Percentiles rank a stretch among this genome's conserved stretches.
phyloP scores from a whole-genome alignment of 768 basidiomycete species.

The Termitomyces sp. region DNA sequence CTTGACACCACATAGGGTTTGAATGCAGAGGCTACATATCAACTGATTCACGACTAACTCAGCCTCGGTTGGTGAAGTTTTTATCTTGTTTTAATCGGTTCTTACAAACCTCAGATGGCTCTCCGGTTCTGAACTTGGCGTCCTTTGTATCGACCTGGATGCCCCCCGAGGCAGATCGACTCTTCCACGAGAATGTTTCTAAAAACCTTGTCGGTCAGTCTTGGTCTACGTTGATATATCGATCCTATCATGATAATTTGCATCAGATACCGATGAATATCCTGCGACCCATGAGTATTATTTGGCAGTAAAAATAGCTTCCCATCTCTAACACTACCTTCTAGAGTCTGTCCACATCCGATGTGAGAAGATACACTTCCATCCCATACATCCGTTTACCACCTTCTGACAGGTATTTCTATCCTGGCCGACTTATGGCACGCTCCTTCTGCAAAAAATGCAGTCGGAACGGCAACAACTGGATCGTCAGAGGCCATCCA shows the following conservation, averaged over 20 bases:
- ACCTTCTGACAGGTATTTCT: slow-evolving; percentile 32
- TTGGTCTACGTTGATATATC: neutral
- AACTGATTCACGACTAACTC: slow-evolving; percentile 60
- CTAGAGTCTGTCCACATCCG: slow-evolving; percentile 52
- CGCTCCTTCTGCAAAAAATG: slow-evolving; percentile 57
- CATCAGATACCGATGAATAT: slow-evolving; percentile 55
- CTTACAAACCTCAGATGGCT: slow-evolving; percentile 41
- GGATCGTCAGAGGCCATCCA: slow-evolving; percentile 72
- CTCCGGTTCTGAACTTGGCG: slow-evolving; percentile 62
- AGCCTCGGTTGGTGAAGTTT: slow-evolving; percentile 41
- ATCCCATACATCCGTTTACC: neutral
- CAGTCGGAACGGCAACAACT: slow-evolving; percentile 70
- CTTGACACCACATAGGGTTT: slow-evolving; percentile 40
- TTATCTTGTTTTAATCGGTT: neutral
- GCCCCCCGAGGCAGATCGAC: slow-evolving; percentile 45
- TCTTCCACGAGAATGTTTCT: slow-evolving; percentile 59
- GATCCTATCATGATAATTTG: neutral
- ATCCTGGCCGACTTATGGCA: slow-evolving; percentile 67
- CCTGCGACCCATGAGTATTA: slow-evolving; percentile 47
- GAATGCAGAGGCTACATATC: slow-evolving; percentile 51
- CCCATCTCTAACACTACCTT: neutral
- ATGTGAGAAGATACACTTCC: slow-evolving; percentile 24
- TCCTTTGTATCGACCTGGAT: slow-evolving; percentile 65
- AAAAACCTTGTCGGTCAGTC: slow-evolving; percentile 58
- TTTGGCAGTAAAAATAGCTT: neutral